Evolutionary conservation across 345 rosid species (phyloP).

Genomic region (Acer saccharum): DNA sequence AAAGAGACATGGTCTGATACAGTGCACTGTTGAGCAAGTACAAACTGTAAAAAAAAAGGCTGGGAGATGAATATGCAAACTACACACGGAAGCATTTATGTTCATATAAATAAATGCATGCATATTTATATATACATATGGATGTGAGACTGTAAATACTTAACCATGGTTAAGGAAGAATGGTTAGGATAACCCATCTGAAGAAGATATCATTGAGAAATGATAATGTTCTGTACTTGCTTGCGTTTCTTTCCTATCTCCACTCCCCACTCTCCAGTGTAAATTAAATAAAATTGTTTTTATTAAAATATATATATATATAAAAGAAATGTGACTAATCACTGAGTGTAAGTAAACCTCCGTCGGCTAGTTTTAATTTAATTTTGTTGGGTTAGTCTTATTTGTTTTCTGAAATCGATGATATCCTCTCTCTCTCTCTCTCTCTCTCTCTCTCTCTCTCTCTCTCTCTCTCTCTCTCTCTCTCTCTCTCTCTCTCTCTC

Average conservation of each 20-base stretch:
- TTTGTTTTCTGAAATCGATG: conserved; percentile 41
- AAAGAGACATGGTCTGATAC: conserved; percentile 25
- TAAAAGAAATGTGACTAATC: conserved; percentile 15
- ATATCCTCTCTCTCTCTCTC: too few relatives aligned
- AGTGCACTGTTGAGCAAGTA: conserved; percentile 32
- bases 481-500: conserved; percentile 33
- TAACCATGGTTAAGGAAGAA: conserved; percentile 27
- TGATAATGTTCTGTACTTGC: conserved; percentile 58
- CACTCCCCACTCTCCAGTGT: neutral
- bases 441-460: conserved; percentile 32
- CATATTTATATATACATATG: neutral
- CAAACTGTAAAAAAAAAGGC: conserved; percentile 31
- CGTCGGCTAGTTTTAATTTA: conserved; percentile 26
- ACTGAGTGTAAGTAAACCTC: conserved; percentile 24
- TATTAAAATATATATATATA: neutral
- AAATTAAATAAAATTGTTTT: conserved; percentile 16
- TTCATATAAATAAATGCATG: conserved; percentile 28
- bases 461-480: conserved; percentile 34
- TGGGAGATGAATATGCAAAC: conserved; percentile 19
- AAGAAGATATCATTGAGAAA: conserved; percentile 64
- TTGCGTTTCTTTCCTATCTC: neutral
- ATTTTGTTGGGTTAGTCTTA: conserved; percentile 48
- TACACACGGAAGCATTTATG: conserved; percentile 28
- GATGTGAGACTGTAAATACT: conserved; percentile 5
- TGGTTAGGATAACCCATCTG: conserved; percentile 26